Evolutionary conservation across 352 stramenopile species (phyloP), one percentile per base, ranked within the genome.

Genomic region (Globisporangium lucens): DNA sequence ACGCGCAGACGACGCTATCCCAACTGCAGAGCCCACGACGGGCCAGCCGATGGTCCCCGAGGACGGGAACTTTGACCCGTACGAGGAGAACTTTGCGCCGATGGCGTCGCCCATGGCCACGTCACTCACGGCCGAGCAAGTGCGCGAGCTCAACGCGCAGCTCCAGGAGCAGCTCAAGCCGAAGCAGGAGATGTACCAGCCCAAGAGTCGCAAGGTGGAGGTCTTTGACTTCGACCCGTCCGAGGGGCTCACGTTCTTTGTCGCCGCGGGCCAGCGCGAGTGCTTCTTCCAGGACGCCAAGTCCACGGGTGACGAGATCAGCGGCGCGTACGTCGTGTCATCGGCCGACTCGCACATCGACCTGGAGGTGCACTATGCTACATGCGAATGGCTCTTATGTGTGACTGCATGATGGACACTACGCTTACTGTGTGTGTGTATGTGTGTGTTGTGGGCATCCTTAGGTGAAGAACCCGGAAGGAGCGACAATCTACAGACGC

Each of bases 211-310:
- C 62, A 71, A 78, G 3, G 73, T 91, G 13, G 82, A 89, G 65
- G 71, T 69, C 17, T 94, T 92, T 56, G 86, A 94, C 72, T 94
- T 94, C 63, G 86, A 94, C 57, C 86, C 86, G 65, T 92, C 83
- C 65, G 83, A 94, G 61, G 86, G 86, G 1, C 68, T 94, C 56
- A 92, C 83, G 27, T 94, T 94, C 75, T 89, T 77, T 65, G 82
- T 94, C 57, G 74, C 66, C 13, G 69, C 70, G 29, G 46, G 66
- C 35, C 72, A 75, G 30, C 68, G 74, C 49, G 73, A 78, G 59
- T 94, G 86, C 46, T 94, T 91, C 64, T 94, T 77, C 62, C 77
- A 91, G 63, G 79, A 94, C 69, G 80, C 74, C 58, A 94, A 92
- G 70, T 83, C 79, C 33, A 75, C 84, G 35, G 81, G 72, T 12